Evolutionary conservation across 208 protist species (phyloP), one percentile per base, ranked within the genome.

Genomic region (Trypanosomatidae sp.): DNA sequence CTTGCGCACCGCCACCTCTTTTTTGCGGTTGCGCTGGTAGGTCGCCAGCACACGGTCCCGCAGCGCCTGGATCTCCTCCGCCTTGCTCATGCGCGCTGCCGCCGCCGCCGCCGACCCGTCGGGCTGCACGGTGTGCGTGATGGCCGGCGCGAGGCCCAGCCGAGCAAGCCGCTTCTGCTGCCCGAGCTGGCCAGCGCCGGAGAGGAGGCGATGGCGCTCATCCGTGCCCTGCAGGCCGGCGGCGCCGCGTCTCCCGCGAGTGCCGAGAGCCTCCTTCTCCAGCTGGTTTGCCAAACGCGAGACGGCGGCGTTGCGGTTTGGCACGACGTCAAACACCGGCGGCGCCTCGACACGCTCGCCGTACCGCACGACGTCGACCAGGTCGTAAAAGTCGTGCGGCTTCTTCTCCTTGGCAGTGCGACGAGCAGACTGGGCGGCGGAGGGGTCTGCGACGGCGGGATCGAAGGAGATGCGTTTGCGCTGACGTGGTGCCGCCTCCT

Each of bases 341-440:
- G 92, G 92, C 13, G 90, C 92, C 75, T 94, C 90, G 3, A 94
- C 90, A 3, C 92, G 88, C 73, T 97, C 90, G 30, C 90, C 90
- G 77, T 86, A 95, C 30, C 89, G 87, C 19, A 95, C 90, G 22
- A 97, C 84, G 80, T 96, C 92, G 1, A 96, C 88, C 55, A 97
- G 62, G 43, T 97, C 90, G 72, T 90, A 88, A 58, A 95, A 97
- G 49, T 97, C 92, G 44, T 81, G 74, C 44, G 79, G 69, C 71
- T 80, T 81, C n/a, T n/a, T n/a, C n/a, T n/a, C n/a, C n/a, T n/a
- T n/a, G n/a, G n/a, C n/a, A n/a, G n/a, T n/a, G n/a, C n/a, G n/a
- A n/a, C n/a, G n/a, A n/a, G n/a, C n/a, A n/a, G n/a, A n/a, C n/a
- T n/a, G n/a, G n/a, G n/a, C n/a, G n/a, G n/a, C n/a, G n/a, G n/a